Base-by-base conservation (phyloP, 176 grass and related monocot genomes). In the Chrysopogon serrulatus region DNA sequence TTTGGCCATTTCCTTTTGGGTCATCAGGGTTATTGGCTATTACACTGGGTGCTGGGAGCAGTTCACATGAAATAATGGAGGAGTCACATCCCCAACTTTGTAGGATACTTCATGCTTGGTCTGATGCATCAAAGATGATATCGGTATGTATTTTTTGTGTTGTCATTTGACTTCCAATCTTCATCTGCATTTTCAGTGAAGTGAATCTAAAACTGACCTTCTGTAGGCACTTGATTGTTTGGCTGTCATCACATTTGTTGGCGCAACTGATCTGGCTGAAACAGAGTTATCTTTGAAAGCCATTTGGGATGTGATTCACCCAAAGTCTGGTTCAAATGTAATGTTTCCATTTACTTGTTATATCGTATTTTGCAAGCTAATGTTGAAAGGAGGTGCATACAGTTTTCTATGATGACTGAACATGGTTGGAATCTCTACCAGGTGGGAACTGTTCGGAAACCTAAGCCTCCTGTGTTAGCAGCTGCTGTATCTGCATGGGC, bases 231-330 rank as follows among this genome's bases (percentile, higher is more conserved):
- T 94, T 51, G 92, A 97, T 71, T 94, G 95, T 79, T 84, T 97
- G 36, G 88, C 95, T 74, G 47, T 92, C 16, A 45, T 92, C 31
- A 92, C 95, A 43, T 97, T 97, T 83, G 74, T 92, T 65, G 92
- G 95, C 2, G 92, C 88, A 30, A 89, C 86, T 86, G 90, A 94
- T 89, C 79, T 87, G 77, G 76, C 81, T 41, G 92, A 94, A 86
- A 97, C 86, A 74, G 92, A 97, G 65, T 39, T 37, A 44, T 84
- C 86, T 56, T 88, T 97, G 77, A 92, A 92, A 78, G 86, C 88
- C 70, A 94, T 97, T 56, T 97, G 95, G 95, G 88, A 90, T 73
- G 88, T 94, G 27, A 92, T 97, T 76, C 90, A 97, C 89, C 92
- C 95, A 42, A 94, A 92, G 77, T 94, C 95, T 43, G 92, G 88